Base-by-base conservation (phyloP, 2,329 filamentous ascomycete genomes). In the Xylariaceae sp. region DNA sequence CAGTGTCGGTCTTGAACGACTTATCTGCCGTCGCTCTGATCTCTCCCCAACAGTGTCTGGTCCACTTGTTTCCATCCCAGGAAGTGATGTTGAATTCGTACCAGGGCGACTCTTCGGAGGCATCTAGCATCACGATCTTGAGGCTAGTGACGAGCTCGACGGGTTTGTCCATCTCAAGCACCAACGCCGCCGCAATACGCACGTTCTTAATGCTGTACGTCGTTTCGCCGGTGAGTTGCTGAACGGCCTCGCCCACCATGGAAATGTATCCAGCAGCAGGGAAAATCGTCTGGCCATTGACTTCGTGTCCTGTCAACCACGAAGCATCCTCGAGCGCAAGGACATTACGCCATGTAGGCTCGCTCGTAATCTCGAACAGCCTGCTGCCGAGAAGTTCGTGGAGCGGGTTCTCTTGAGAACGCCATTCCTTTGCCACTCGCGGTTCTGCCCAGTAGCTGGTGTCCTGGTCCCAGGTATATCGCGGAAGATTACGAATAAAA, bases 21-120 rank as follows among this genome's bases (percentile, higher is more conserved):
- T 44, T 23, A 2, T 42, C 52, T 17, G 35, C 15, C 42, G 37
- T 18, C 23, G 52, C 52, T 30, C 52, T 54, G 15, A 39, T 15
- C 37, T 54, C 52, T 9, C 52, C 52, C 10, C 15, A 42, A 15
- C 52, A 54, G 15, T 54, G 44, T 8, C 17, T 42, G 23, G 17
- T 18, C 52, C 52, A 54, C 52, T 18, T 54, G 15, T 35, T 4
- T 10, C 52, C 52, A 30, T 47, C 39, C n/a, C n/a, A 47, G n/a
- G 52, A 54, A 11, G n/a, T 54, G 15, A 54, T 54, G 11, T 13
- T 54, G 15, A 54, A 54, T n/a, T 15, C 23, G 17, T 54, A 54
- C 52, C 52, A 54, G 11, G 52, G 35, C 17, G 52, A 54, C 4
- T 9, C 42, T 30, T 50, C 47, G 8, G 47, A 50, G 17, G 47